phyloP scores from a whole-genome alignment of 176 grass and related monocot genomes.

The Typha latifolia region DNA sequence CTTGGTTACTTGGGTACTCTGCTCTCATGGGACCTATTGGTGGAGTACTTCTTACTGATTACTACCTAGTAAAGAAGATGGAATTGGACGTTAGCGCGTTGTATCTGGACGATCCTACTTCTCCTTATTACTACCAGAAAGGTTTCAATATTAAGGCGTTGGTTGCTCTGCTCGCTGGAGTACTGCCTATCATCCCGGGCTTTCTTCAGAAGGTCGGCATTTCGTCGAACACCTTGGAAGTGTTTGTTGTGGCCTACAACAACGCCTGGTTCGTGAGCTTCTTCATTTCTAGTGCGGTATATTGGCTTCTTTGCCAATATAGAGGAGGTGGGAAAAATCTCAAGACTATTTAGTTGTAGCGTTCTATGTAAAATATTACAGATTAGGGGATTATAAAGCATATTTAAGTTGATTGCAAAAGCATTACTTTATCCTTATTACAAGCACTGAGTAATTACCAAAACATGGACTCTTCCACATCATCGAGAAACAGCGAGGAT shows the following conservation, averaged over 20 bases:
- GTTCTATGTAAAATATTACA: too few relatives aligned
- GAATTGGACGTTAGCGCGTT: constrained; percentile 54
- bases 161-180: constrained; percentile 50
- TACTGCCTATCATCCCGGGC: constrained; percentile 56
- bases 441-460: too few relatives aligned
- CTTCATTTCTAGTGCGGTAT: constrained; percentile 51
- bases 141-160: constrained; percentile 63
- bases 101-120: constrained; percentile 37
- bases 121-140: constrained; percentile 61
- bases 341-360: not conserved
- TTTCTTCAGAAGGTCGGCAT: constrained; percentile 63
- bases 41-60: constrained; percentile 67
- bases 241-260: constrained; percentile 50
- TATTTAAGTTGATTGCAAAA: too few relatives aligned
- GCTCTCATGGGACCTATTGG: constrained; percentile 86
- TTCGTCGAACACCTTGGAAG: constrained; percentile 22
- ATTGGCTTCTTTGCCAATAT: constrained; percentile 45
- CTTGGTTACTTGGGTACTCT: constrained; percentile 76
- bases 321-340: constrained; percentile 13
- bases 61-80: constrained; percentile 63
- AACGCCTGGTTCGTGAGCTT: constrained; percentile 93
- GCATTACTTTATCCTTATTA: too few relatives aligned
- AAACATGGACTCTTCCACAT: too few relatives aligned
- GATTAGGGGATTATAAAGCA: too few relatives aligned
- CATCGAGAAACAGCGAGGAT: too few relatives aligned